Conservation (phyloP, 2,329 filamentous ascomycete genomes). For the Didymella glomerata region DNA sequence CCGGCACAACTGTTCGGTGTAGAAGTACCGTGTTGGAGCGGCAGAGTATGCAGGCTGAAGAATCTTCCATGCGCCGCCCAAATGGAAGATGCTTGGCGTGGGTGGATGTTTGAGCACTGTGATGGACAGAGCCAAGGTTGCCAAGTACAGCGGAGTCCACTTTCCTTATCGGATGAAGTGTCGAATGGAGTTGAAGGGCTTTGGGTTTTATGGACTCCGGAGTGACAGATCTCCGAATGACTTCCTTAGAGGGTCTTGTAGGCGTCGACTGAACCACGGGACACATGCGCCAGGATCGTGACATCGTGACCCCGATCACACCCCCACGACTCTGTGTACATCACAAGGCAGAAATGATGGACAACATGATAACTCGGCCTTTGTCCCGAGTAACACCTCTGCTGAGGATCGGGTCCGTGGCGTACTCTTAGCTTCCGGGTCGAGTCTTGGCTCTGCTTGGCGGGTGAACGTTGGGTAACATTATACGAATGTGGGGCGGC, state of each 20-base stretch:
- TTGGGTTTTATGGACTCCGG: too few species aligned
- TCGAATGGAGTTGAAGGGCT: neutral
- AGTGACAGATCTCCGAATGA: neutral
- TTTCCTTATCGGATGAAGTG: slow-evolving; percentile 25
- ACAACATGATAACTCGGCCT: neutral
- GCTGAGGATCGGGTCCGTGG: slow-evolving; percentile 2
- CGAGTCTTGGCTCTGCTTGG: slow-evolving; percentile 30
- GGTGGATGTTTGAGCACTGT: slow-evolving; percentile 41
- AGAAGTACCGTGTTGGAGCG: slow-evolving; percentile 29
- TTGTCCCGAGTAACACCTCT: neutral
- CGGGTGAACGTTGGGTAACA: slow-evolving; percentile 9
- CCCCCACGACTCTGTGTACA: neutral
- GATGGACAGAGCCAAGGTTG: slow-evolving; percentile 33
- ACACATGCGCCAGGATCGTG: neutral
- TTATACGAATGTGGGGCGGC: slow-evolving; percentile 5
- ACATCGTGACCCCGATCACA: too few species aligned
- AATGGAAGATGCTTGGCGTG: slow-evolving; percentile 26
- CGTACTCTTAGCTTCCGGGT: slow-evolving; percentile 13
- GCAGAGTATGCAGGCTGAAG: slow-evolving; percentile 20
- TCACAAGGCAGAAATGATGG: neutral
- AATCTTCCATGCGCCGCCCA: slow-evolving; percentile 20
- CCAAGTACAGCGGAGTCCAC: slow-evolving; percentile 27
- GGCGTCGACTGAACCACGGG: neutral
- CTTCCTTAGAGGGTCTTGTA: neutral
- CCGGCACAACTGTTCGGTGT: slow-evolving; percentile 14